Percentiles rank a stretch among this genome's conserved stretches.
phyloP scores from a whole-genome alignment of 1,139 yeast genomes.

The Casaregolazyma suthepensis region DNA sequence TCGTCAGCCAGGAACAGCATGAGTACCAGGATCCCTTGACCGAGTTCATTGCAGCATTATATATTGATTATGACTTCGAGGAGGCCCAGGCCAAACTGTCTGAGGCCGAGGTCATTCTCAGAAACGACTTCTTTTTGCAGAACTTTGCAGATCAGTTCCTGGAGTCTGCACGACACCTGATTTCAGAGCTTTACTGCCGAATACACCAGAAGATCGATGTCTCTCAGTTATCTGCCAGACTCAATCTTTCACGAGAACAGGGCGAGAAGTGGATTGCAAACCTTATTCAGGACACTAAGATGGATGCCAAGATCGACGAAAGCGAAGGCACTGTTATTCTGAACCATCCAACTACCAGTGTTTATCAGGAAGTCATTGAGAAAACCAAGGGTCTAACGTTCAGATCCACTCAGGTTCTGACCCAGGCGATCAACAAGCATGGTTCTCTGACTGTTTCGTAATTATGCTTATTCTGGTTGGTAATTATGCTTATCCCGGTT shows the following conservation, averaged over 20 bases:
- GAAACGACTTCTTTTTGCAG: constrained; percentile 50
- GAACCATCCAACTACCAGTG: constrained; percentile 41
- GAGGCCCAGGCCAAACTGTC: constrained; percentile 43
- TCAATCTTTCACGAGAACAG: constrained; percentile 41
- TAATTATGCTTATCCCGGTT: constrained; percentile 2
- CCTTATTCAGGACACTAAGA: constrained; percentile 43
- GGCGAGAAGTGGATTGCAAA: constrained; percentile 48
- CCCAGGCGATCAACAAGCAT: constrained; percentile 30
- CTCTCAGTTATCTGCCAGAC: constrained; percentile 37
- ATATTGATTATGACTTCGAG: constrained; percentile 51
- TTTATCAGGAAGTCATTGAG: constrained; percentile 54
- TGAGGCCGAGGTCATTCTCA: constrained; percentile 42
- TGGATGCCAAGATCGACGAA: constrained; percentile 48
- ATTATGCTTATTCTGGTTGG: background rate
- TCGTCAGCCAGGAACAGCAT: constrained; percentile 52
- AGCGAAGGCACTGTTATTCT: constrained; percentile 43
- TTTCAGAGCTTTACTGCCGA: constrained; percentile 48
- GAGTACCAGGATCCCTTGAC: constrained; percentile 60
- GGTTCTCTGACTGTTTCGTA: constrained; percentile 18
- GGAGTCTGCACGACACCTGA: constrained; percentile 43
- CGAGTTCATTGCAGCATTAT: constrained; percentile 46
- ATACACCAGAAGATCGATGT: constrained; percentile 47
- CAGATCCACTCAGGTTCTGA: constrained; percentile 48
- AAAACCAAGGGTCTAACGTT: constrained; percentile 55
- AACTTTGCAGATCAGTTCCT: constrained; percentile 39